Evolutionary conservation across 306 rosid species (phyloP).

Genomic region (Prunus salicina): DNA sequence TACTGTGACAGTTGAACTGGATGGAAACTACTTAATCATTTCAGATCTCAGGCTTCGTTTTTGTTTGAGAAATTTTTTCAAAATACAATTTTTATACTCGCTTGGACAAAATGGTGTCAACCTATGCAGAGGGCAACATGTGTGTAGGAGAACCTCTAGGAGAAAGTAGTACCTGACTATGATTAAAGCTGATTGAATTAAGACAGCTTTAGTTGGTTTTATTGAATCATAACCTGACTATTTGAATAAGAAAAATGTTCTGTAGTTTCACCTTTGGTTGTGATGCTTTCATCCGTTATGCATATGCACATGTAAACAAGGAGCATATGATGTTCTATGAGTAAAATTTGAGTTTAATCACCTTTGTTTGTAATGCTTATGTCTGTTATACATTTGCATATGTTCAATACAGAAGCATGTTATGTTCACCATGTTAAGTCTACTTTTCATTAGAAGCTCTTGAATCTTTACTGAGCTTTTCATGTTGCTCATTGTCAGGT

Average conservation of each 20-base stretch:
- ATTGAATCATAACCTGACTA: not conserved
- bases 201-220: not conserved
- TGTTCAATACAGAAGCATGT: not conserved
- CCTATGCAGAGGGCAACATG: not conserved
- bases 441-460: not conserved
- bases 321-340: too few species aligned
- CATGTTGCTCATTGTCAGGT: conserved; percentile 49
- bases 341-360: too few species aligned
- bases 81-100: not conserved
- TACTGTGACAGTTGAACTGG: not conserved
- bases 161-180: not conserved
- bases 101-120: not conserved
- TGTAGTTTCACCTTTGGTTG: not conserved
- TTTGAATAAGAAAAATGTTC: not conserved
- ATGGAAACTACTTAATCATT: not conserved
- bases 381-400: not conserved
- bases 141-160: not conserved
- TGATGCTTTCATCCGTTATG: not conserved
- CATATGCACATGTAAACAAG: not conserved
- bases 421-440: not conserved
- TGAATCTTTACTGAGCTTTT: not conserved
- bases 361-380: not conserved
- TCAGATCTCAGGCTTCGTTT: not conserved
- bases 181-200: not conserved
- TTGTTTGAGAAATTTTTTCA: not conserved